Percentiles rank a stretch among this genome's conserved stretches.
phyloP scores from a whole-genome alignment of 257 asterid genomes.

The Ilex asprella region DNA sequence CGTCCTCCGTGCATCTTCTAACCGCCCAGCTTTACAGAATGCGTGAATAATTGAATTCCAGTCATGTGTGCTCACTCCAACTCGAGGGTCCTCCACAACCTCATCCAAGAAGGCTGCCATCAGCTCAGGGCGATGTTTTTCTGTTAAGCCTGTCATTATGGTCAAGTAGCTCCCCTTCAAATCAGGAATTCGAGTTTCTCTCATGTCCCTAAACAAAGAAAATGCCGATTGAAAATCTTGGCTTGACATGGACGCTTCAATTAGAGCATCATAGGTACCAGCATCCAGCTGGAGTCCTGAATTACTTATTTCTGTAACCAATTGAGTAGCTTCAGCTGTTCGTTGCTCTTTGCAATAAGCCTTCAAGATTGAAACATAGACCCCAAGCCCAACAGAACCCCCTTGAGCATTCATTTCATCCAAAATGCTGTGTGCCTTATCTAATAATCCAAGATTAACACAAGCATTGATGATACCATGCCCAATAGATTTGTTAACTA shows the following conservation, averaged over 20 bases:
- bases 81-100: constrained; percentile 76
- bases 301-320: constrained; percentile 58
- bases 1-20: constrained; percentile 80
- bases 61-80: constrained; percentile 77
- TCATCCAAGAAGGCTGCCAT: constrained; percentile 90
- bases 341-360: constrained; percentile 71
- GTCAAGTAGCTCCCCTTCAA: constrained; percentile 75
- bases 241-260: constrained; percentile 82
- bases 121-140: constrained; percentile 87
- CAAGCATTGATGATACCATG: constrained; percentile 69
- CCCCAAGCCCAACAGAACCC: constrained; percentile 63
- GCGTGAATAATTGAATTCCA: constrained; percentile 98
- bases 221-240: constrained; percentile 97
- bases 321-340: constrained; percentile 85
- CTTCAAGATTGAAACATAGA: constrained; percentile 65
- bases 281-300: constrained; percentile 60
- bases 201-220: constrained; percentile 89
- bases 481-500: constrained; percentile 59
- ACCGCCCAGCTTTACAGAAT: constrained; percentile 79
- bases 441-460: constrained; percentile 49
- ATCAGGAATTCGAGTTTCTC: constrained; percentile 62
- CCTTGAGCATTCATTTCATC: constrained; percentile 85
- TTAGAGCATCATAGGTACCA: constrained; percentile 55
- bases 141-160: constrained; percentile 93
- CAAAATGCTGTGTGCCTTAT: constrained; percentile 69